Evolutionary conservation across 441 rosid species (phyloP), one percentile per base, ranked within the genome.

Genomic region (Erodium texanum): DNA sequence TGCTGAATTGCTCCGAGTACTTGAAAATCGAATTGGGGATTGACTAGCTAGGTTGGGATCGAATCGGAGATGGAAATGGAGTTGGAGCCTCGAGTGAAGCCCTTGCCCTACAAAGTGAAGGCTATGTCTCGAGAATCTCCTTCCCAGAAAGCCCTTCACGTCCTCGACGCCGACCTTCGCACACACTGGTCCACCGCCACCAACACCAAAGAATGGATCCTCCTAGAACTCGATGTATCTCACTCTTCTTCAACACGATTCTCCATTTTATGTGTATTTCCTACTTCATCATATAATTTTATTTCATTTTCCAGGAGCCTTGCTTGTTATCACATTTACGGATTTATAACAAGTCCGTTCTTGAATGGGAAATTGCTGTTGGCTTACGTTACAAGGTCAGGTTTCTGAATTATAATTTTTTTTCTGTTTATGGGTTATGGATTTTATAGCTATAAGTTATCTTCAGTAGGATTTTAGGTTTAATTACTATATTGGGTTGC

Each of bases 351-450:
- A 90, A 90, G 82, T 90, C 97, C 3, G 97, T 90, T 5, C 92
- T 90, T 61, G 97, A 90, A 73, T 90, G 97, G 97, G 97, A 90
- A 81, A 88, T 88, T 36, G 76, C 88, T n/a, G 97, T 81, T 67
- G 97, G 97, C 71, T 83, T 90, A 77, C 87, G 87, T 16, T 88
- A 84, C 74, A 90, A 90, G 92, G 94, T 89, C 65, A 24, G 65
- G 19, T 24, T 62, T 16, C 27, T 27, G 9, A 62, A 27, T 62
- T n/a, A 23, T 24, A 1, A 1, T 24, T 0, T 14, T 62, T 12
- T 23, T 22, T 61, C 32, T 23, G 29, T 9, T 58, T 11, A 3
- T 27, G 65, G 38, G 65, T 6, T 62, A 14, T 62, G 3, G 65
- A 14, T 14, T 62, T 19, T 54, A 7, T 1, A 19, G 19, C 14